Evolutionary conservation across 2,329 filamentous ascomycete species (phyloP), one percentile per base, ranked within the genome.

Genomic region (Xylaria sp.): DNA sequence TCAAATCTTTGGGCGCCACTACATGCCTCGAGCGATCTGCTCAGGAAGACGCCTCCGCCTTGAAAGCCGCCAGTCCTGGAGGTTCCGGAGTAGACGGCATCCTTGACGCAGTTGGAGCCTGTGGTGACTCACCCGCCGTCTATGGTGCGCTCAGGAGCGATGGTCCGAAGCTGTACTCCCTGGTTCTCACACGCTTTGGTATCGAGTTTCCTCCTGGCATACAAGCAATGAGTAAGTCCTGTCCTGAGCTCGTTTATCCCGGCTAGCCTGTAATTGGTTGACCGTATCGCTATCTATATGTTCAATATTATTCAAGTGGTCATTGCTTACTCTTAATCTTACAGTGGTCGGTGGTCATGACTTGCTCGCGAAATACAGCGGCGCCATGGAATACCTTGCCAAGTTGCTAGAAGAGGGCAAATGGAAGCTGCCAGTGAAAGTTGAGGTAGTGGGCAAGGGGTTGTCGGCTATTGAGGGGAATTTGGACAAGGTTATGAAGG

Each of bases 61-160:
- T 60, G n/a, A 49, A 49, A 51, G 58, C 44, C 9, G 44, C n/a
- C 23, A 60, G n/a, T 40, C 44, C 58, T 6, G 33, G 44, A 17
- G 58, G 58, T 49, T 17, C 11, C 20, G 44, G 58, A 28, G 31
- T 60, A 11, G 44, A 60, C 31, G 44, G 44, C 13, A n/a, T 60
- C 44, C 58, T 60, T 26, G 44, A 60, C n/a, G 31, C 58, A 26
- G 58, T 60, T 49, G 58, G 44, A 28, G 44, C 58, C 2, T 13
- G 31, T 51, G 44, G 13, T 17, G 58, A 60, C 7, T 33, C 58
- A 7, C 31, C 44, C 31, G 58, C 58, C n/a, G 58, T 60, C 20
- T 60, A 38, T n/a, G 58, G 51, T n/a, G 44, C 44, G 20, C n/a
- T 60, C 20, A 60, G n/a, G 28, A 28, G n/a, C n/a, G 56, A 59